Evolutionary conservation across 768 basidiomycete genomes (phyloP).

Genomic region (Hydnomerulius pinastri): DNA sequence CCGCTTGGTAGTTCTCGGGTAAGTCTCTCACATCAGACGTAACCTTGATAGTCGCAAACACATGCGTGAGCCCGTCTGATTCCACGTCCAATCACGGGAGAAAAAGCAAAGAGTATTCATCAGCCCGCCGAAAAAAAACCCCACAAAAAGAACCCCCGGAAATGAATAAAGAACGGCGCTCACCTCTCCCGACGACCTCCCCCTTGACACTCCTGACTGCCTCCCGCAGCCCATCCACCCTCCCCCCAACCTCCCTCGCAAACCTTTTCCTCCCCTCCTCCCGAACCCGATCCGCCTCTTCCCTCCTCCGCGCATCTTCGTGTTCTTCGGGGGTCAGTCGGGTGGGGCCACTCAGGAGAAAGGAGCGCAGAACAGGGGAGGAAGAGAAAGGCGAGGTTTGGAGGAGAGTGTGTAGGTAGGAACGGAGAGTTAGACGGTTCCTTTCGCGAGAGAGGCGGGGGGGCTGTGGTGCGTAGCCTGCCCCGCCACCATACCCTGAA

Average conservation of each 20-base stretch:
- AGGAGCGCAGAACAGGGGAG: constrained; percentile 83
- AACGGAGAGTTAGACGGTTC: constrained; percentile 90
- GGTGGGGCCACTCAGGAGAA: constrained; percentile 79
- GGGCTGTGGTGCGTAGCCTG: constrained; percentile 47
- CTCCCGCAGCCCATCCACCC: constrained; percentile 85
- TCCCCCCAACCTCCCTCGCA: constrained; percentile 77
- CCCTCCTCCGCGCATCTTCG: constrained; percentile 75
- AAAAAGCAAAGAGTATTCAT: too few species aligned
- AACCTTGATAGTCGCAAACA: constrained; percentile 87
- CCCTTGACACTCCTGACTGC: constrained; percentile 89
- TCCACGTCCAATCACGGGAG: constrained; percentile 8
- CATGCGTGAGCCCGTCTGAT: constrained; percentile 84
- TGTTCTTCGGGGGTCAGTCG: constrained; percentile 68
- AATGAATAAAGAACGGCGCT: too few species aligned
- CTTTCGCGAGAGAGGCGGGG: constrained; percentile 81
- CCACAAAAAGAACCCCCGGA: too few species aligned
- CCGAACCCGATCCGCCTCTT: constrained; percentile 85
- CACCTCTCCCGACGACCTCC: constrained; percentile 87
- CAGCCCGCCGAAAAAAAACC: too few species aligned
- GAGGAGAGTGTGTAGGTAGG: constrained; percentile 86
- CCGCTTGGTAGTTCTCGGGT: constrained; percentile 83
- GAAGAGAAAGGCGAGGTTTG: constrained; percentile 71
- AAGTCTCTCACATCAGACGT: constrained; percentile 76
- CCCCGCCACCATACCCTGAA: constrained; percentile 48
- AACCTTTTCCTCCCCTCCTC: constrained; percentile 89